Conservation (phyloP, 108 stramenopile genomes). For the Skeletonema grethae region DNA sequence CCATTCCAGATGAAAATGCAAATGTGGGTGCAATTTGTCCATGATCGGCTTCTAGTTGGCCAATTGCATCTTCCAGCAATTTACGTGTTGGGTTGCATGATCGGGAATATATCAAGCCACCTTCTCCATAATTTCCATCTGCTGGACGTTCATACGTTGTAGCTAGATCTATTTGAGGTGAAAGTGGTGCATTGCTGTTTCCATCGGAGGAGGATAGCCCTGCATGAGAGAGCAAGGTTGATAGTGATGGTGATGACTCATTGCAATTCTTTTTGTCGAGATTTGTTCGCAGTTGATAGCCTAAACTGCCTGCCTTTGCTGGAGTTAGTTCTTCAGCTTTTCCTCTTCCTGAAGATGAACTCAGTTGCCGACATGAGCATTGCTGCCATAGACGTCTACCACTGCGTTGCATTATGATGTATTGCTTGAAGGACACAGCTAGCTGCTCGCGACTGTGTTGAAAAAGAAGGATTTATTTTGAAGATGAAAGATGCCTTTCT, state of each 20-base stretch:
- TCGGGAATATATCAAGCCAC: slow-evolving; percentile 67
- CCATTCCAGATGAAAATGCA: slow-evolving; percentile 92
- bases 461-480: no score
- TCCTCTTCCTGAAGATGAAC: not conserved
- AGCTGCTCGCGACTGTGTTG: no score
- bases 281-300: slow-evolving; percentile 12
- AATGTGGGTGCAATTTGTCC: slow-evolving; percentile 38
- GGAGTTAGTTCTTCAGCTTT: not conserved
- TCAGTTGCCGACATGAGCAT: not conserved
- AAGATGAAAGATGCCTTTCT: no score
- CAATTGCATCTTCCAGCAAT: slow-evolving; percentile 63
- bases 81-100: slow-evolving; percentile 80
- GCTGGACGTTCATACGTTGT: slow-evolving; percentile 82
- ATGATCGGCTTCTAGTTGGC: slow-evolving; percentile 52
- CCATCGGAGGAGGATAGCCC: slow-evolving; percentile 37
- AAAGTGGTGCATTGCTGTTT: slow-evolving; percentile 60
- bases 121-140: slow-evolving; percentile 61
- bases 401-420: not conserved
- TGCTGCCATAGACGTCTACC: not conserved
- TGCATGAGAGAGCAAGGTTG: slow-evolving; percentile 66
- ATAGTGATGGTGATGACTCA: slow-evolving; percentile 17
- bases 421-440: no score
- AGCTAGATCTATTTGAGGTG: slow-evolving; percentile 76
- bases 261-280: slow-evolving; percentile 4
- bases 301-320: slow-evolving; percentile 26